Base-by-base conservation (phyloP, 192 early-diverging fungal genomes). In the Coemansia asiatica region DNA sequence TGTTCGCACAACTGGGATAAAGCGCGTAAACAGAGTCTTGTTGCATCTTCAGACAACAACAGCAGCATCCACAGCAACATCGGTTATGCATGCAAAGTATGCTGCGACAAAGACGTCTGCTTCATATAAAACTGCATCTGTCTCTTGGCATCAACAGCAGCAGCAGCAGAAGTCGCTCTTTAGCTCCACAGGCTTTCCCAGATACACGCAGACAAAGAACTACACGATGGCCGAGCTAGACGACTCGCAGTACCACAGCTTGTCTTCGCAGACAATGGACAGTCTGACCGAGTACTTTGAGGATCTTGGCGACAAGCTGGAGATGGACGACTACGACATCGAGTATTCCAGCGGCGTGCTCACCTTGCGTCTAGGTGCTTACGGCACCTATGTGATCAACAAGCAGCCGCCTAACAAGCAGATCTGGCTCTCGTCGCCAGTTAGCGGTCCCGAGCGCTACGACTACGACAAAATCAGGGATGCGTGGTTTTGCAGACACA, bases 371-470 rank as follows among this genome's bases (percentile, higher is more conserved):
- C 79, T 95, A 1, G 95, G 94, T 6, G 65, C 66, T 12, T 48
- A 68, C 15, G 95, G 95, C 35, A 96, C 94, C 0, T 98, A 95
- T 69, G 97, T 98, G 0, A 76, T 98, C 66, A 98, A 98, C 72
- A 98, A 98, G 66, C 97, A 98, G 80, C 95, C 97, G 25, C 94
- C 97, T 1, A 98, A 97, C 79, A 91, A 90, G 68, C 97, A 98
- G 75, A 95, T 98, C 12, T 98, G 97, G 97, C 79, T 96, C 18
- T 97, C 95, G 36, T 97, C 95, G 25, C 97, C 97, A 1, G 28
- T 65, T 56, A 93, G 91, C 69, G 94, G 94, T 2, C 94, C 94
- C 1, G 91, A 93, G 70, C 85, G 94, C 21, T 96, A 89, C 61
- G 91, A 94, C 64, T 96, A 85, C 63, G 87, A 90, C 53, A 9